Evolutionary conservation across 2,329 filamentous ascomycete species (phyloP).

Genomic region (Aspergillus spinulosporus): DNA sequence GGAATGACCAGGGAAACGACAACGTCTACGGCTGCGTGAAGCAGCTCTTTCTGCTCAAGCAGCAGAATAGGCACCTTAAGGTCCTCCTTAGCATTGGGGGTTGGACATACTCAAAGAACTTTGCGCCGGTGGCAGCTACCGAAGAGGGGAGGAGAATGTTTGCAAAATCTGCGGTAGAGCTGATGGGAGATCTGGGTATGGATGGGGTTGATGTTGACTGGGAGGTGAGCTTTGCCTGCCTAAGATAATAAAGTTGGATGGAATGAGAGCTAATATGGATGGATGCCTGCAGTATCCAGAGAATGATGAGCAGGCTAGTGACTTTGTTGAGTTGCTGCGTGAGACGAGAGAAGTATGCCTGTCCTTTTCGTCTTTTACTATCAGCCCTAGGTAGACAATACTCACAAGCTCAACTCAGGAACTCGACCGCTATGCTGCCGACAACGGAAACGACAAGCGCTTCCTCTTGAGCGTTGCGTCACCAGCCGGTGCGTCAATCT

Average conservation of each 20-base stretch:
- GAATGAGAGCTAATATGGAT: background rate
- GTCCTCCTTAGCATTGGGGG: conserved; percentile 80
- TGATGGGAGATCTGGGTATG: conserved; percentile 77
- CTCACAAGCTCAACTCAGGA: conserved; percentile 28
- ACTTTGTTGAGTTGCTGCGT: conserved; percentile 39
- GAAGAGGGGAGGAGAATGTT: conserved; percentile 62
- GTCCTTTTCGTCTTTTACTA: background rate
- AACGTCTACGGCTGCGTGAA: conserved; percentile 78
- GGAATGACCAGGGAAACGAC: conserved; percentile 61
- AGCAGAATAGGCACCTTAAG: conserved; percentile 73
- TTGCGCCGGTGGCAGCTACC: conserved; percentile 65
- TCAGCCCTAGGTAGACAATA: background rate
- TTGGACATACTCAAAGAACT: conserved; percentile 76
- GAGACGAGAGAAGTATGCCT: conserved; percentile 32
- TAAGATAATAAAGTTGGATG: background rate
- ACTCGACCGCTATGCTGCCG: conserved; percentile 43
- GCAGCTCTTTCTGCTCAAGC: conserved; percentile 74
- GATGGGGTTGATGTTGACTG: conserved; percentile 48
- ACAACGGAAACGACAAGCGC: conserved; percentile 41
- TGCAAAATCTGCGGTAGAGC: conserved; percentile 66
- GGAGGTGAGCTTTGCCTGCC: conserved; percentile 28
- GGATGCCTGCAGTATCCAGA: conserved; percentile 31
- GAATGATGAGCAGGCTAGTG: conserved; percentile 34
- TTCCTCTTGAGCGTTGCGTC: conserved; percentile 51
- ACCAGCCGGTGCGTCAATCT: conserved; percentile 39